Percentiles rank a stretch among this genome's conserved stretches.
These are phyloP conservation scores for Kodamaea laetipori DNA, from an alignment of 805 yeast genomes.

Conservation along the genomic window DNA sequence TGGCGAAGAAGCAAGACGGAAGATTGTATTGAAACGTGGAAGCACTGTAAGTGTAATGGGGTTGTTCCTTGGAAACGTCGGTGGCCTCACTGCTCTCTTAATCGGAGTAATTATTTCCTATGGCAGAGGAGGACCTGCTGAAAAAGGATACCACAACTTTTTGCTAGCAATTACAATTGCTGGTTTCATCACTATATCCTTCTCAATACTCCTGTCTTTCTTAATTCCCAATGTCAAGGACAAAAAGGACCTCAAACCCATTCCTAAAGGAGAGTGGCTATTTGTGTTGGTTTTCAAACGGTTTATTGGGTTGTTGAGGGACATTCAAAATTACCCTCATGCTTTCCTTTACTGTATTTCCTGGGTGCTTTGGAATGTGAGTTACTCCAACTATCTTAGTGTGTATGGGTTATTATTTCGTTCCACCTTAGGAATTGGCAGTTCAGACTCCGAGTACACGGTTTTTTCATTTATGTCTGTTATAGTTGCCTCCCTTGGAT, in stretches of 20 bases:
- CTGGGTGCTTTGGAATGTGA: conserved; percentile 47
- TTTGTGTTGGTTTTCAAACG: conserved; percentile 30
- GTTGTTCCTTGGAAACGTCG: conserved; percentile 34
- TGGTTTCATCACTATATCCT: conserved; percentile 34
- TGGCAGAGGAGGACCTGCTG: conserved; percentile 24
- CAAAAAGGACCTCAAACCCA: conserved; percentile 13
- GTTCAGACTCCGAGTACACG: conserved; percentile 40
- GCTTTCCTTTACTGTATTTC: conserved; percentile 39
- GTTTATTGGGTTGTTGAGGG: conserved; percentile 22
- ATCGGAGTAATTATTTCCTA: conserved; percentile 42
- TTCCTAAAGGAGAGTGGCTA: conserved; percentile 28
- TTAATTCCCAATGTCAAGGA: conserved; percentile 35
- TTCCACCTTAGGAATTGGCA: conserved; percentile 41
- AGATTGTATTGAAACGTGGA: conserved; percentile 31
- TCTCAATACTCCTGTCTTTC: conserved; percentile 26
- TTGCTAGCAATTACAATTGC: conserved; percentile 43
- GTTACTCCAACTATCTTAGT: conserved; percentile 35
- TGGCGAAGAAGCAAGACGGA: conserved; percentile 26
- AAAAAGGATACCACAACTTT: conserved; percentile 34
- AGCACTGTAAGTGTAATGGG: conserved; percentile 42
- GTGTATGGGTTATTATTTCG: conserved; percentile 40
- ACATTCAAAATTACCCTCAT: conserved; percentile 32
- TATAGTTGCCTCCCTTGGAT: conserved; percentile 35
- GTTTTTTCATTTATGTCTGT: conserved; percentile 41
- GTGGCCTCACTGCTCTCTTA: conserved; percentile 39